These are phyloP conservation scores for Kluyveromyces sp. DNA, from an alignment of 1,139 yeast species.

Conservation along the genomic window DNA sequence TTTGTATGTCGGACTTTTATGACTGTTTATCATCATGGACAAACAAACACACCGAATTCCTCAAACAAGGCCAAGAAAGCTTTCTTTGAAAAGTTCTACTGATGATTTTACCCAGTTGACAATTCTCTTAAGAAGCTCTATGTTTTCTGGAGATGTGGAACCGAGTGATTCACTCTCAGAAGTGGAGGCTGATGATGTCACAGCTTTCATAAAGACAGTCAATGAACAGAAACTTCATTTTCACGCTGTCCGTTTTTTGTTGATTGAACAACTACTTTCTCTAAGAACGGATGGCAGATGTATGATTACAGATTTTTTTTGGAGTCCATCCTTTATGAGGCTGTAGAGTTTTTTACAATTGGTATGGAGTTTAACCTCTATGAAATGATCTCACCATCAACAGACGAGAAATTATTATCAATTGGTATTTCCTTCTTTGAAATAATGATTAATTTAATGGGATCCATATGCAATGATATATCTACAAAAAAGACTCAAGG, in stretches of 20 bases:
- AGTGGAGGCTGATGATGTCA: conserved; percentile 24
- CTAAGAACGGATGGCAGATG: conserved; percentile 19
- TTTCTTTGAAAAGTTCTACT: conserved; percentile 6
- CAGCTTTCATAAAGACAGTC: conserved; percentile 30
- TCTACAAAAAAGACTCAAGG: conserved; percentile 21
- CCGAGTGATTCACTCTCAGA: conserved; percentile 10
- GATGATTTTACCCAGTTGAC: conserved; percentile 22
- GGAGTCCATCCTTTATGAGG: conserved; percentile 25
- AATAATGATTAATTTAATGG: conserved; percentile 42
- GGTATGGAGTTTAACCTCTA: conserved; percentile 28
- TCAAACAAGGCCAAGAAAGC: conserved; percentile 22
- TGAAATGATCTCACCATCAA: conserved; percentile 12
- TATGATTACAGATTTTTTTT: conserved; percentile 28
- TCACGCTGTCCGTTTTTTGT: conserved; percentile 39
- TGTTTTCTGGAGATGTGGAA: conserved; percentile 18
- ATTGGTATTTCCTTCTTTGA: conserved; percentile 43
- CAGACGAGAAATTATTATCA: conserved; percentile 9
- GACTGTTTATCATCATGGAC: conserved; percentile 39
- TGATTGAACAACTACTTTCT: conserved; percentile 39
- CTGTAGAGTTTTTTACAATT: conserved; percentile 29
- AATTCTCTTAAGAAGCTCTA: conserved; percentile 24
- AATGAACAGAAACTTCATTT: conserved; percentile 36
- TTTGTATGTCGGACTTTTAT: conserved; percentile 33
- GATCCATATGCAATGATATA: conserved; percentile 21
- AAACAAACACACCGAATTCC: conserved; percentile 31